Base-by-base conservation (phyloP, 2,329 filamentous ascomycete species). In the Aspergillus sp. region DNA sequence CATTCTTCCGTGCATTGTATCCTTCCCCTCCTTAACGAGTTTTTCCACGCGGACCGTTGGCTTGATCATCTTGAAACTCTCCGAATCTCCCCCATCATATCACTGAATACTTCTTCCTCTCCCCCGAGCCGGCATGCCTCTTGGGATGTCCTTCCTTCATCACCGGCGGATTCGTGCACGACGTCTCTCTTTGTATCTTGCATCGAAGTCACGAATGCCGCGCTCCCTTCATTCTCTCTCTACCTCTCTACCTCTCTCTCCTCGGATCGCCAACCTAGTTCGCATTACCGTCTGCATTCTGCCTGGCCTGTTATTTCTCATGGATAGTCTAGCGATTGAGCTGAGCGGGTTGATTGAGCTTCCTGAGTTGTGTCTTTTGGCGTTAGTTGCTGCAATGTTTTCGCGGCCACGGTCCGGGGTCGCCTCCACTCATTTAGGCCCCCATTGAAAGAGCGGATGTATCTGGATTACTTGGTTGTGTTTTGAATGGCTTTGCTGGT, bases 311-410 rank as follows among this genome's bases (percentile, higher is more conserved):
- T 66, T 61, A 54, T 65, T 70, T 63, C 61, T 68, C 60, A 68
- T 68, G 68, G 65, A 69, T 66, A 68, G 63, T 70, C 62, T 69
- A 71, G 70, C 70, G 70, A 69, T 68, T 67, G 66, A 70, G 66
- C 59, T 70, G 62, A 70, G 67, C 68, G 70, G 67, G 64, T 69
- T 68, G 68, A 64, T 63, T 62, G 53, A 62, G 62, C 58, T 67
- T 63, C 57, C 59, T 67, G 62, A 66, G 62, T 54, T 57, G 60
- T 52, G 55, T 60, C 48, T 55, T 42, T 48, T 57, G 44, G 44
- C 44, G 41, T 56, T 51, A 49, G 21, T n/a, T 51, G 52, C 53
- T 36, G 50, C 49, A 36, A 36, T 62, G 60, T 53, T 48, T 51
- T 59, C 60, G 50, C 60, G 38, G 62, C 61, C 59, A 61, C 49